phyloP scores from a whole-genome alignment of 441 rosid genomes.

The Arabidopsis lyrata region DNA sequence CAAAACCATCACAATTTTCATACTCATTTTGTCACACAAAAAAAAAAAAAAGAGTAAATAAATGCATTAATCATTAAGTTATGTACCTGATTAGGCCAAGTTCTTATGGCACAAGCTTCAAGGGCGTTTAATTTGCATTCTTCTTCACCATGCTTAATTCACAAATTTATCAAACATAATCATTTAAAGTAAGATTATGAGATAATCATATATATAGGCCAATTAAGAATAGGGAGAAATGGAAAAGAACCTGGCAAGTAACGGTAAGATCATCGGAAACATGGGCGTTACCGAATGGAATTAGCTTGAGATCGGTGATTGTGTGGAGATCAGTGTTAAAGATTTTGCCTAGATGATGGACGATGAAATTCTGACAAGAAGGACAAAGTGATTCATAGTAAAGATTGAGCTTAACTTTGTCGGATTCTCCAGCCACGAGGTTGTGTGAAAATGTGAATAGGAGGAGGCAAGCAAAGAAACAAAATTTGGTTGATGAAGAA shows the following conservation, averaged over 20 bases:
- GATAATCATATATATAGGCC: not conserved
- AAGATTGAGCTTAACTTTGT: constrained; percentile 50
- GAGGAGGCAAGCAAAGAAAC: not conserved
- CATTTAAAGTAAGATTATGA: not conserved
- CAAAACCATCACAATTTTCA: not conserved
- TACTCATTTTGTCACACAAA: not conserved
- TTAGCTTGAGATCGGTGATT: constrained; percentile 52
- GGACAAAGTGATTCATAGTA: constrained; percentile 64
- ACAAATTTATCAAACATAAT: not conserved
- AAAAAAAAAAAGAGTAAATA: not conserved
- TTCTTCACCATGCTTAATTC: constrained; percentile 22
- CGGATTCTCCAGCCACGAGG: constrained; percentile 20
- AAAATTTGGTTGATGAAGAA: constrained; percentile 8
- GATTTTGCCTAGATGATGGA: constrained; percentile 36
- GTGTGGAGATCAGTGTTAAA: constrained; percentile 47
- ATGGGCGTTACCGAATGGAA: constrained; percentile 60
- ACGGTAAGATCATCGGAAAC: constrained; percentile 29
- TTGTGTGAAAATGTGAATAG: constrained; percentile 5
- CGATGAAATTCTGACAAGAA: constrained; percentile 47
- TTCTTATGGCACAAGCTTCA: constrained; percentile 4
- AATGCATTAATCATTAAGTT: not conserved
- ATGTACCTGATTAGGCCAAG: not conserved
- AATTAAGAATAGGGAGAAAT: not conserved
- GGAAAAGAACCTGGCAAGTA: constrained; percentile 53
- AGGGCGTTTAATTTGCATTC: constrained; percentile 25